Evolutionary conservation across 2,329 filamentous ascomycete species (phyloP).

Genomic region (Camillea tinctor): DNA sequence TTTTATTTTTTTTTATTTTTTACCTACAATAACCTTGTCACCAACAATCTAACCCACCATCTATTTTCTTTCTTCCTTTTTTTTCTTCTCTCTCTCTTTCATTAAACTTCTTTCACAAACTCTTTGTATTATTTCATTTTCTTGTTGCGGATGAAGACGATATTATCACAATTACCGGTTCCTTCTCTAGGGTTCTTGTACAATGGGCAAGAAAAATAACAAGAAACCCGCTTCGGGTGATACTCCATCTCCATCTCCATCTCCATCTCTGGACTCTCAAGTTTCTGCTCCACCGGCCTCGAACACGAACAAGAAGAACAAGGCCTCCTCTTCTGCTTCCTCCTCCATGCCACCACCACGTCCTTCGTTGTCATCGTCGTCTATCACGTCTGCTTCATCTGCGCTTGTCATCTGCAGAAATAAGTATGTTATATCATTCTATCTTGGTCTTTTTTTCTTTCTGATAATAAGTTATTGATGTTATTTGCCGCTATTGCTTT

Average conservation of each 20-base stretch:
- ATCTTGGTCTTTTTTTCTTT: not conserved
- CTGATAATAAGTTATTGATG: not conserved
- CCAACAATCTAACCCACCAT: no score
- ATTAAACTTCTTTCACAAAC: not conserved
- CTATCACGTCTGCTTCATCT: slow-evolving; percentile 49
- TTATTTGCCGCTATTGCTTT: not conserved
- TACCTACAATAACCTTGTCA: no score
- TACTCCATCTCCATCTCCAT: slow-evolving; percentile 18
- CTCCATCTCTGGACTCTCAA: slow-evolving; percentile 20
- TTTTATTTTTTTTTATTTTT: no score
- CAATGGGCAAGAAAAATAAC: slow-evolving; percentile 50
- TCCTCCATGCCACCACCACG: slow-evolving; percentile 24
- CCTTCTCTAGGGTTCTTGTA: slow-evolving; percentile 10
- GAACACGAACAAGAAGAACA: slow-evolving; percentile 18
- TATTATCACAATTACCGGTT: no score
- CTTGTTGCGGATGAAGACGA: not conserved
- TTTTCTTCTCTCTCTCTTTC: no score
- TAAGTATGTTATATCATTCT: slow-evolving; percentile 53
- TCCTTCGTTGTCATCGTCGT: slow-evolving; percentile 52
- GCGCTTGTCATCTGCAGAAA: slow-evolving; percentile 64
- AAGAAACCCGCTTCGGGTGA: slow-evolving; percentile 38
- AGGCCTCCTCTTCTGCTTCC: slow-evolving; percentile 11
- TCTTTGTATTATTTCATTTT: not conserved
- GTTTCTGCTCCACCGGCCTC: slow-evolving; percentile 21
- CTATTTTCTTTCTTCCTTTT: no score